Conservation (phyloP, 129 eudicot genomes). For the Sambucus nigra region DNA sequence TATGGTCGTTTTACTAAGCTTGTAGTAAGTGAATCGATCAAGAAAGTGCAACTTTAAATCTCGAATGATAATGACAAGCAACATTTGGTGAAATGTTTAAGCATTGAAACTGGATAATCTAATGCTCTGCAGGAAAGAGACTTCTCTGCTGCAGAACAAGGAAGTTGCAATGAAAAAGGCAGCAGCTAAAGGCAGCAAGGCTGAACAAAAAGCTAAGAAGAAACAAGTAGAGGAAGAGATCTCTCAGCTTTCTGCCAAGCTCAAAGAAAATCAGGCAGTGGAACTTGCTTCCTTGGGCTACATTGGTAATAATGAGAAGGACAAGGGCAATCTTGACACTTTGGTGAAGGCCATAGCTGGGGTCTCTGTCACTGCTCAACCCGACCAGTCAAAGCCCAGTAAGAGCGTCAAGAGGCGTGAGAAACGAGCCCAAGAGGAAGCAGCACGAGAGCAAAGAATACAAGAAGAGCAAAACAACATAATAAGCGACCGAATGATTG, state of each 20-base stretch:
- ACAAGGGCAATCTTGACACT: slow-evolving; percentile 42
- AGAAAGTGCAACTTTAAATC: background rate
- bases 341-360: slow-evolving; percentile 92
- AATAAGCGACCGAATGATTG: slow-evolving; percentile 56
- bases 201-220: slow-evolving; percentile 95
- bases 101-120: background rate
- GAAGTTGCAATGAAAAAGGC: slow-evolving; percentile 73
- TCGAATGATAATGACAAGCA: background rate
- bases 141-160: slow-evolving; percentile 63
- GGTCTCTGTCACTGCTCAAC: slow-evolving; percentile 47
- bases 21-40: background rate
- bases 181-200: slow-evolving; percentile 98
- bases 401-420: slow-evolving; percentile 76
- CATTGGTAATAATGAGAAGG: slow-evolving; percentile 24
- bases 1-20: background rate
- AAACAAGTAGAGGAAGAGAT: slow-evolving; percentile 91
- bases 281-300: slow-evolving; percentile 82
- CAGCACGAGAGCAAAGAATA: slow-evolving; percentile 88
- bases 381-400: slow-evolving; percentile 60
- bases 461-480: slow-evolving; percentile 76
- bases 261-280: slow-evolving; percentile 62
- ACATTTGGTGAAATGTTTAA: background rate
- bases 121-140: slow-evolving; percentile 63
- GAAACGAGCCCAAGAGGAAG: slow-evolving; percentile 85
- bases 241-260: slow-evolving; percentile 51